phyloP scores from a whole-genome alignment of 192 early-diverging fungal genomes.

The Ramicandelaber brevisporus region DNA sequence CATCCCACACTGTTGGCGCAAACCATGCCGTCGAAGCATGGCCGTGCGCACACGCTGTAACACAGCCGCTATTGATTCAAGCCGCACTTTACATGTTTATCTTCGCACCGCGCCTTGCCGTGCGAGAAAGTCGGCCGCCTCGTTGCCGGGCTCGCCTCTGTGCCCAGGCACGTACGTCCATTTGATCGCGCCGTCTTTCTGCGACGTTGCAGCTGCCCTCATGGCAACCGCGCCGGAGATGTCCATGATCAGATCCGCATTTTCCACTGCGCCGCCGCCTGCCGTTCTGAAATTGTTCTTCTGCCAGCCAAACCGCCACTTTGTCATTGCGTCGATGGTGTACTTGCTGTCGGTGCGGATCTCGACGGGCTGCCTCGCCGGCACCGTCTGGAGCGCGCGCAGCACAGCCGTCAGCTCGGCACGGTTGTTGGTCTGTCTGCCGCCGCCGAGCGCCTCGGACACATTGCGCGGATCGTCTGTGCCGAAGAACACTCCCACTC shows the following conservation, averaged over 20 bases:
- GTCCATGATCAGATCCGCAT: conserved; percentile 47
- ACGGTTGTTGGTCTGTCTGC: conserved; percentile 41
- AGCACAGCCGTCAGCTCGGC: conserved; percentile 38
- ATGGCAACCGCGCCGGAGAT: conserved; percentile 17
- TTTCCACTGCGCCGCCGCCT: conserved; percentile 29
- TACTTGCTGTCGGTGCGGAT: conserved; percentile 63
- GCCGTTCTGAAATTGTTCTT: conserved; percentile 31
- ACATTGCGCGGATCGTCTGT: conserved; percentile 36
- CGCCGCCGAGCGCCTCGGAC: conserved; percentile 19
- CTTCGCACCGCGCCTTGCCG: conserved; percentile 36
- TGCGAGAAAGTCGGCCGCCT: conserved; percentile 54
- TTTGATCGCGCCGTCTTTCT: conserved; percentile 1
- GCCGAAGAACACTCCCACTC: conserved; percentile 70
- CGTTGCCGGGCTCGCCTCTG: conserved; percentile 43
- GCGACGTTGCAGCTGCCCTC: conserved; percentile 10
- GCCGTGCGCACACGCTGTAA: too few species aligned
- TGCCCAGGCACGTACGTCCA: conserved; percentile 48
- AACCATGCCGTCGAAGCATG: too few species aligned
- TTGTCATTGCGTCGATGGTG: conserved; percentile 31
- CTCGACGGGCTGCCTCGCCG: conserved; percentile 8
- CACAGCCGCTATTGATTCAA: too few species aligned
- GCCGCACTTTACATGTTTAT: too few species aligned
- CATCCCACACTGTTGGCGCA: too few species aligned
- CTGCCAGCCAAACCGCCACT: conserved; percentile 53
- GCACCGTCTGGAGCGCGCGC: conserved; percentile 19